Conservation (phyloP, 2,329 filamentous ascomycete genomes). For the Trichoderma sp. region DNA sequence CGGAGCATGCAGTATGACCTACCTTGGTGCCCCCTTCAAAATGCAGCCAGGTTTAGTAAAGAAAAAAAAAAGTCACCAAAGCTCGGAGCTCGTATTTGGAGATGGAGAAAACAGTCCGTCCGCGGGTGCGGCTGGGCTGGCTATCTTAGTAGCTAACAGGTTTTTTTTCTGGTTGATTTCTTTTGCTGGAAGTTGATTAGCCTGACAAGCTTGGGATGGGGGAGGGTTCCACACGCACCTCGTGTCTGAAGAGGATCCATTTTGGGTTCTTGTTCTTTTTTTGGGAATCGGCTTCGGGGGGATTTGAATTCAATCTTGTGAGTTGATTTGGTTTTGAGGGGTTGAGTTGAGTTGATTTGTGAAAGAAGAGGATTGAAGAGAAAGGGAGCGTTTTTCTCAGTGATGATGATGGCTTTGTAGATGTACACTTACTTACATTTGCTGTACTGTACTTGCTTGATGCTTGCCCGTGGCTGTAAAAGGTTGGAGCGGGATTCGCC, state of each 20-base stretch:
- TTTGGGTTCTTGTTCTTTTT: not conserved
- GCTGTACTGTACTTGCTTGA: not conserved
- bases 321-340: not conserved
- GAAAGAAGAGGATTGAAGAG: not conserved
- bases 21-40: not conserved
- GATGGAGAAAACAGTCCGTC: not conserved
- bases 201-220: not conserved
- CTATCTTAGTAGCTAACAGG: not conserved
- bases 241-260: not conserved
- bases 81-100: not conserved
- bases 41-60: not conserved
- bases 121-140: not conserved
- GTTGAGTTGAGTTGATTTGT: not conserved
- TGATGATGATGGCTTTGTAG: not conserved
- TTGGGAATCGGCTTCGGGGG: not conserved
- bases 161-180: not conserved
- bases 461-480: not conserved
- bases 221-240: slow-evolving; percentile 15
- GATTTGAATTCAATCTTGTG: not conserved
- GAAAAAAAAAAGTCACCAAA: not conserved
- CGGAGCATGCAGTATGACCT: not conserved
- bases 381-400: not conserved
- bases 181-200: not conserved
- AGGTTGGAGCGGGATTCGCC: not conserved
- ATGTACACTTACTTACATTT: not conserved